phyloP scores from a whole-genome alignment of 75 land plant species.

The Cryptomeria japonica region DNA sequence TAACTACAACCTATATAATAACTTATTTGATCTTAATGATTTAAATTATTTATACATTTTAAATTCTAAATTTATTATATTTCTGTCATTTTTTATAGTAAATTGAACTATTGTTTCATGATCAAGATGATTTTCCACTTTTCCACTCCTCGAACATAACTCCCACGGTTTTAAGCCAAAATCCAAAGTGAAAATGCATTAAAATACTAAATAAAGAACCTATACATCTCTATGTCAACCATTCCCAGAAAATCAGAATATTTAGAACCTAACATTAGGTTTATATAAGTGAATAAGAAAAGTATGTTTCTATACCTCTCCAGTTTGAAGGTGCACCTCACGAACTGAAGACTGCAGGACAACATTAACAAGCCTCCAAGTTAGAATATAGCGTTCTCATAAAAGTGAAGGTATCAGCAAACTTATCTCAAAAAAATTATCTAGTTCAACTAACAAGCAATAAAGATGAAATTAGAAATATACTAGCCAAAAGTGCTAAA shows the following conservation, averaged over 20 bases:
- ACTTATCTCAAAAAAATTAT: background rate
- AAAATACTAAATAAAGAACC: background rate
- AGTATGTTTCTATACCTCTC: conserved; percentile 1
- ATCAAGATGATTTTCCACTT: background rate
- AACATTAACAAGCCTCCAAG: background rate
- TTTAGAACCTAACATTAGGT: background rate
- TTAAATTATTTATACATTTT: too few relatives aligned
- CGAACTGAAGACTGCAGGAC: conserved; percentile 13
- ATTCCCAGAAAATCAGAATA: background rate
- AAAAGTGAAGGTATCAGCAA: background rate
- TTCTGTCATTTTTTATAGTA: too few relatives aligned
- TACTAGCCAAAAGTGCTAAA: background rate
- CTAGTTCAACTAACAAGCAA: background rate
- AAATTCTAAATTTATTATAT: too few relatives aligned
- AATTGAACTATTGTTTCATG: background rate
- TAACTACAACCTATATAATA: too few relatives aligned
- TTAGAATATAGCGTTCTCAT: background rate
- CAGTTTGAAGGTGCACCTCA: conserved; percentile 12
- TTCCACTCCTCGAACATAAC: background rate
- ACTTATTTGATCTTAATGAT: too few relatives aligned
- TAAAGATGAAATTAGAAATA: background rate
- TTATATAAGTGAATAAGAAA: background rate
- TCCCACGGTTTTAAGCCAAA: background rate
- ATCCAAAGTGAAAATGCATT: background rate
- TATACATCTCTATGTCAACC: background rate